Percentiles rank a stretch among this genome's conserved stretches.
Conservation (phyloP, 306 rosid species). For the Castanea mollissima region DNA sequence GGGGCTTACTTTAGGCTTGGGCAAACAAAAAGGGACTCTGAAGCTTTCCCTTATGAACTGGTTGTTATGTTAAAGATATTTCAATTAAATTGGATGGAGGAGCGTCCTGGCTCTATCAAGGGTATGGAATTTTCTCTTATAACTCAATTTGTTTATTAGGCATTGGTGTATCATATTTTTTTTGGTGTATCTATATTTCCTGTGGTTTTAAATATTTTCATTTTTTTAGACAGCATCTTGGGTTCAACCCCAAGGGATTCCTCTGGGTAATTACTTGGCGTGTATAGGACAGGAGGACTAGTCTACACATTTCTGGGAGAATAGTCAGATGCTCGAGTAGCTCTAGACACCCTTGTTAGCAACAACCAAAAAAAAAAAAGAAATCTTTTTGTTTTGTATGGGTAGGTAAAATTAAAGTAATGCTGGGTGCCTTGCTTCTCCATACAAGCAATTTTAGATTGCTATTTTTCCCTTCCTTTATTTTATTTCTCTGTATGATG, state of each 20-base stretch:
- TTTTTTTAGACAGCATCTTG: too few species aligned
- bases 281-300: too few species aligned
- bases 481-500: not conserved
- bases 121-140: constrained; percentile 45
- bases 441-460: not conserved
- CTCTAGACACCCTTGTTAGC: too few species aligned
- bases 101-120: constrained; percentile 98
- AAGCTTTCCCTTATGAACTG: constrained; percentile 58
- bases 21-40: constrained; percentile 70
- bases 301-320: too few species aligned
- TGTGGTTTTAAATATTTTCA: too few species aligned
- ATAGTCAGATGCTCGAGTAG: too few species aligned
- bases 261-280: too few species aligned
- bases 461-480: not conserved
- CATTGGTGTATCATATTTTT: constrained; percentile 5
- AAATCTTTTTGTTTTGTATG: not conserved
- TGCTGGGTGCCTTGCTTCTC: not conserved
- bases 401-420: not conserved
- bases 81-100: constrained; percentile 86
- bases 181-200: too few species aligned
- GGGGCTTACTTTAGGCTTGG: constrained; percentile 67
- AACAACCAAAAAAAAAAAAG: too few species aligned
- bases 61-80: constrained; percentile 65
- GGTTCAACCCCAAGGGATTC: too few species aligned
- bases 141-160: constrained; percentile 10